Evolutionary conservation across 2,329 filamentous ascomycete genomes (phyloP).

Genomic region (Zymoseptoria crescenta): DNA sequence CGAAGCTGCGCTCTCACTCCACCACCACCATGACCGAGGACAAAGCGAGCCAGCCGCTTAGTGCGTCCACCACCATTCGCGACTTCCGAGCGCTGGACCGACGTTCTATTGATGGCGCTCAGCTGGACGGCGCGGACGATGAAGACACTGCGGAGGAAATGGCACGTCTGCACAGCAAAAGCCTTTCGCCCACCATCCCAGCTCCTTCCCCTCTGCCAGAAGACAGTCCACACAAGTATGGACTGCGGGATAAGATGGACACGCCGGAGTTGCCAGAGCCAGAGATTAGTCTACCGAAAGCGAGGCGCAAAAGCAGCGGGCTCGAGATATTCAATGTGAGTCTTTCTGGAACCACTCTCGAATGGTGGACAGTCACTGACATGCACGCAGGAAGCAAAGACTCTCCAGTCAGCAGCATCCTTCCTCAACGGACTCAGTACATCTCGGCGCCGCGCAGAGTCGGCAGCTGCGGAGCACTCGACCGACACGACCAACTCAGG

Average conservation of each 20-base stretch:
- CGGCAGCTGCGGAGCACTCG: constrained; percentile 9
- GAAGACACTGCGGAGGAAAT: background rate
- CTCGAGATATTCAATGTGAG: constrained; percentile 29
- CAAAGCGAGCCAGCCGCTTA: constrained; percentile 15
- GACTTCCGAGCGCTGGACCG: constrained; percentile 7
- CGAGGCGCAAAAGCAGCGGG: constrained; percentile 26
- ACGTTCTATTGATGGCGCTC: constrained; percentile 5
- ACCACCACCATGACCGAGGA: constrained; percentile 20
- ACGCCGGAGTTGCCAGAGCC: constrained; percentile 23
- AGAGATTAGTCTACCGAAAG: constrained; percentile 18
- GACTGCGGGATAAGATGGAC: constrained; percentile 26
- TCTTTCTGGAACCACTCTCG: background rate
- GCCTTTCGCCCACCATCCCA: constrained; percentile 24
- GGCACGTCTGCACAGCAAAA: constrained; percentile 3
- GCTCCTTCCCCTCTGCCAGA: constrained; percentile 27
- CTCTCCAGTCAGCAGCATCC: constrained; percentile 26
- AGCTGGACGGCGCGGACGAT: background rate
- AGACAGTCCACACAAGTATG: constrained; percentile 31
- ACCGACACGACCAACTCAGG: constrained; percentile 7
- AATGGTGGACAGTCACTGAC: constrained; percentile 2
- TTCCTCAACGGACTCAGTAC: constrained; percentile 29
- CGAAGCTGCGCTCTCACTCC: constrained; percentile 18
- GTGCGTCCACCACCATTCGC: constrained; percentile 22
- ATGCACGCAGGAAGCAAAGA: constrained; percentile 25
- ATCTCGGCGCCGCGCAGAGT: constrained; percentile 26